phyloP scores from a whole-genome alignment of 257 asterid genomes.

The Fraxinus quadrangulata region DNA sequence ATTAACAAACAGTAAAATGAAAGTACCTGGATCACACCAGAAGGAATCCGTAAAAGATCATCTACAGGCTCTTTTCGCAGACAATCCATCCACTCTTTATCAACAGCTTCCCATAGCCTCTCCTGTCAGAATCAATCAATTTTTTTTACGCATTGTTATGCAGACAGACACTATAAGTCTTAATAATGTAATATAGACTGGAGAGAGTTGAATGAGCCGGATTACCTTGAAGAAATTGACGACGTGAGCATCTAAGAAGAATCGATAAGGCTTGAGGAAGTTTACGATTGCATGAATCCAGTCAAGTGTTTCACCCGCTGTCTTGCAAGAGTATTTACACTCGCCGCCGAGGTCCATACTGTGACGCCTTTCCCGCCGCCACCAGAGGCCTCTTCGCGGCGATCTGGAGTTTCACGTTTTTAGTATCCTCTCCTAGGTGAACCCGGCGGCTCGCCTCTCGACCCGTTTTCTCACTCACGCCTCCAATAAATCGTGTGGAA shows the following conservation, averaged over 20 bases:
- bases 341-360: constrained; percentile 33
- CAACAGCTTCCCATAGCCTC: constrained; percentile 80
- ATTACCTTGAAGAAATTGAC: constrained; percentile 75
- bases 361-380: not conserved
- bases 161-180: constrained; percentile 2
- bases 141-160: constrained; percentile 1
- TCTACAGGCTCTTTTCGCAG: constrained; percentile 60
- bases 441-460: not conserved
- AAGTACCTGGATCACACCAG: constrained; percentile 41
- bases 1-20: not conserved
- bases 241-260: constrained; percentile 72
- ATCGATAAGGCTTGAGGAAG: constrained; percentile 66
- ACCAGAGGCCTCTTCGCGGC: not conserved
- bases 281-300: constrained; percentile 73
- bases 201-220: not conserved
- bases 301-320: constrained; percentile 63
- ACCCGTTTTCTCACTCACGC: not conserved
- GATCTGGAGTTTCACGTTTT: not conserved
- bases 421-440: not conserved
- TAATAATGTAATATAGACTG: not conserved
- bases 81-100: constrained; percentile 83
- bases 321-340: constrained; percentile 53
- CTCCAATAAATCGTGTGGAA: not conserved
- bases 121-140: constrained; percentile 46
- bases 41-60: constrained; percentile 64